Evolutionary conservation across 2,329 filamentous ascomycete genomes (phyloP), one percentile per base, ranked within the genome.

Genomic region (Tolypocladium amazonense): DNA sequence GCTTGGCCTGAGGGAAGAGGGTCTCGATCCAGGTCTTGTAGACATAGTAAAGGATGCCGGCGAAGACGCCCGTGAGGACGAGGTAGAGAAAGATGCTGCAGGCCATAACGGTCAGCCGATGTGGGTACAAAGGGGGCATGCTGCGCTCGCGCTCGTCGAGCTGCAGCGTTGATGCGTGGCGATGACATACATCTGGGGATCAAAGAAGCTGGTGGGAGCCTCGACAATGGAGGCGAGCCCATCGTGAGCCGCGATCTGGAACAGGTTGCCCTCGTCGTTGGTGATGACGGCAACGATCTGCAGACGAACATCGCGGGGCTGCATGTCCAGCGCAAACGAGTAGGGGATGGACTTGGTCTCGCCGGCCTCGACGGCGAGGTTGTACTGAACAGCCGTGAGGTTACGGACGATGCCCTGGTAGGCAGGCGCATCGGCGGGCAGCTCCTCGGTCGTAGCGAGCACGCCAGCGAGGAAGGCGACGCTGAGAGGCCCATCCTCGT

Each of bases 21-120:
- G 92, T 88, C 69, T 92, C 90, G 76, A 99, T 89, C 92, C 93
- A 97, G 70, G 93, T 96, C 80, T 88, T 94, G 85, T 99, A 99
- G 78, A 97, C 91, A 76, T 96, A 96, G 85, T 93, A 97, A 73
- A 88, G 84, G 58, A 88, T 91, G 63, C 89, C 92, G 65, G 77
- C 85, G 73, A 96, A 95, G 64, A 82, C 84, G 63, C 82, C 87
- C 58, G 88, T 80, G 68, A 99, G 88, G 80, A 97, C 87, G 72
- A 96, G 81, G 81, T 97, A 97, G 64, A 99, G 86, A 86, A 99
- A 99, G 78, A 97, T 91, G 72, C 94, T 97, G 59, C 18, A 12
- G 3, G 1, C 1, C 6, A 12, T n/a, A 57, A 12, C 25, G 56
- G 60, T 61, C 50, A 60, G 50, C 15, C 88, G 82, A 65, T 86